Conservation (phyloP, 495 filamentous ascomycete genomes). For the Penicillium psychrofluorescens region DNA sequence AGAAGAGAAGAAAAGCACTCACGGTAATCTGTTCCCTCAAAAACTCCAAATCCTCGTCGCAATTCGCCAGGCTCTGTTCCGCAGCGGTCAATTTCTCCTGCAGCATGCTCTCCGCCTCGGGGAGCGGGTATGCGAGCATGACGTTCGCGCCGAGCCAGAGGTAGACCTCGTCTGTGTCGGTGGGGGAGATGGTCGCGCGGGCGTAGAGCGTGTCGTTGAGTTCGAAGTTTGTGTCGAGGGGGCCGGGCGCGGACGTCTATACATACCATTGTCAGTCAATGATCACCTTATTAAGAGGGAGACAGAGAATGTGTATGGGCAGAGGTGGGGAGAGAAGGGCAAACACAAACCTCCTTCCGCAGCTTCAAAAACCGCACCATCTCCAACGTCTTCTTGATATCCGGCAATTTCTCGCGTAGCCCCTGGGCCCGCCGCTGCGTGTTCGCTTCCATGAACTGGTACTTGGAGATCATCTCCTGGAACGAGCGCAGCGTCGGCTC, state of each 20-base stretch:
- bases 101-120: slow-evolving; percentile 76
- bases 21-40: slow-evolving; percentile 95
- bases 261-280: neutral
- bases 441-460: slow-evolving; percentile 99
- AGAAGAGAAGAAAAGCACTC: slow-evolving; percentile 20
- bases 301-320: neutral
- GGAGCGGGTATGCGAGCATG: slow-evolving; percentile 89
- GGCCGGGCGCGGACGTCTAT: too few relatives aligned
- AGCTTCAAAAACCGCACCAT: slow-evolving; percentile 76
- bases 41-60: slow-evolving; percentile 96
- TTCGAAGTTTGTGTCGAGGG: slow-evolving; percentile 85
- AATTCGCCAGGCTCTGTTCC: slow-evolving; percentile 68
- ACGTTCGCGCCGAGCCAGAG: slow-evolving; percentile 97
- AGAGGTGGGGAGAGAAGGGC: neutral
- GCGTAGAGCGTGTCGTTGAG: slow-evolving; percentile 94
- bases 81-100: slow-evolving; percentile 72
- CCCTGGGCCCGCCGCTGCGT: slow-evolving; percentile 74
- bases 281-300: neutral
- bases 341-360: slow-evolving; percentile 19
- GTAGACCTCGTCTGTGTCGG: slow-evolving; percentile 89
- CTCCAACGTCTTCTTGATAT: slow-evolving; percentile 96
- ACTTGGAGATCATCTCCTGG: slow-evolving; percentile 99
- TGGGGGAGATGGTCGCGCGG: slow-evolving; percentile 70
- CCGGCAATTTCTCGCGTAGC: slow-evolving; percentile 89
- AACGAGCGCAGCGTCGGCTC: slow-evolving; percentile 85